Evolutionary conservation across 1,139 yeast species (phyloP).

Genomic region (Scheffersomyces segobiensis): DNA sequence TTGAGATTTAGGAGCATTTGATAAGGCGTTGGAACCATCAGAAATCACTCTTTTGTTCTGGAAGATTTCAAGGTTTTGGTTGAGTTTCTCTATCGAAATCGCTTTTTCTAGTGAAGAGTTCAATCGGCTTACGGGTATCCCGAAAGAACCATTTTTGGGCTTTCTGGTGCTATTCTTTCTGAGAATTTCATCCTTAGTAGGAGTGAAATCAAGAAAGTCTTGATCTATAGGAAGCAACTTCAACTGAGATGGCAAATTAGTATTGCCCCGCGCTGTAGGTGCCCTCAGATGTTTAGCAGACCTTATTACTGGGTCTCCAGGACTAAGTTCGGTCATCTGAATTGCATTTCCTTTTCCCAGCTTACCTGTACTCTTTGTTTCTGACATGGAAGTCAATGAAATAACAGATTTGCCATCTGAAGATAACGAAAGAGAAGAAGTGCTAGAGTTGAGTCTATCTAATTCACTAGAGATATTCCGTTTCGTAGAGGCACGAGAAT

Average conservation of each 20-base stretch:
- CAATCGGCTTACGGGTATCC: slow-evolving; percentile 22
- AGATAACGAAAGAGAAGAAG: slow-evolving; percentile 20
- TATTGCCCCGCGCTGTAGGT: background rate
- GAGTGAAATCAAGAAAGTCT: slow-evolving; percentile 34
- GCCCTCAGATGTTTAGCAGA: background rate
- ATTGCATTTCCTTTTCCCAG: background rate
- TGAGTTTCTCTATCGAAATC: background rate
- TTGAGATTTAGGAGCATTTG: background rate
- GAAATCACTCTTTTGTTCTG: background rate
- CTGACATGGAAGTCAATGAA: background rate
- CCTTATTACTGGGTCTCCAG: background rate
- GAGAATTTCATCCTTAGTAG: slow-evolving; percentile 30
- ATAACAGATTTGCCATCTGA: slow-evolving; percentile 1
- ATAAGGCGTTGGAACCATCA: background rate
- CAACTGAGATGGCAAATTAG: slow-evolving; percentile 57
- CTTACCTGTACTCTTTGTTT: background rate
- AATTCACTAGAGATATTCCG: slow-evolving; percentile 24
- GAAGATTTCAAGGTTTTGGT: background rate
- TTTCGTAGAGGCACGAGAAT: slow-evolving; percentile 51
- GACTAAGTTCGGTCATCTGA: slow-evolving; percentile 1
- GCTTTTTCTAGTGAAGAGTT: slow-evolving; percentile 5
- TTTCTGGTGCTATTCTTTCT: slow-evolving; percentile 40
- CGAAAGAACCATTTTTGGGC: slow-evolving; percentile 30
- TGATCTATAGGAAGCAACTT: slow-evolving; percentile 43
- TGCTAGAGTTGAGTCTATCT: slow-evolving; percentile 21